Base-by-base conservation (phyloP, 2,329 filamentous ascomycete genomes). In the Dothideomycetes sp. region DNA sequence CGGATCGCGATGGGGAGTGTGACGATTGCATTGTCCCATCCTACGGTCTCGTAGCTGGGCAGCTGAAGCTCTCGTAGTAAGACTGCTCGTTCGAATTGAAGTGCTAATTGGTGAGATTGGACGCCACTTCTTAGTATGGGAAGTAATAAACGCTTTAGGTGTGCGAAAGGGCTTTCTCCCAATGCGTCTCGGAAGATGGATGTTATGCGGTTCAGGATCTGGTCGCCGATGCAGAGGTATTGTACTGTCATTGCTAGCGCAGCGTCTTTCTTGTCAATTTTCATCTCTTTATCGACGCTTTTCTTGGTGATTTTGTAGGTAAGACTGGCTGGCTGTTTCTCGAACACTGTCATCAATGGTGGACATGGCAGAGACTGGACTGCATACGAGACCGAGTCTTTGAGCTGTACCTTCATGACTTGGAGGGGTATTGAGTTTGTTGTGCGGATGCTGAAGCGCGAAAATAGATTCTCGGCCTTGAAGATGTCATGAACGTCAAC, bases 401-500 rank as follows among this genome's bases (percentile, higher is more conserved):
- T 60, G 1, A 98, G 72, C 38, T 77, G 70, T 47, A 84, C 84
- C 39, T 73, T 73, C 34, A 83, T 69, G 5, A 98, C 64, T 3
- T 82, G 74, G 8, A 96, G 59, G 0, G 91, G 91, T 19, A 81
- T 79, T 17, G 74, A 59, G 41, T 72, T 84, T 1, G 85, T 81
- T 0, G 88, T 87, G 10, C 85, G 87, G 38, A 98, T 81, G 11
- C 84, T 94, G 57, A 98, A 98, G 8, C 81, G 81, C 0, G 88
- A 95, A 54, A 91, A 91, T 0, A 96, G 69, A 0, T 77, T 72
- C 5, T 78, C 66, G 46, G 85, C 77, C 56, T 94, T 94, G 67
- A 96, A 96, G 19, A 93, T 77, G 51, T 98, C 91, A 52, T 96
- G 88, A 4, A 98, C 91, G 48, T 96, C 96, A 46, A 98, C 91